These are phyloP conservation scores for Austroboletus eburneus DNA, from an alignment of 768 basidiomycete species.

Conservation along the genomic window DNA sequence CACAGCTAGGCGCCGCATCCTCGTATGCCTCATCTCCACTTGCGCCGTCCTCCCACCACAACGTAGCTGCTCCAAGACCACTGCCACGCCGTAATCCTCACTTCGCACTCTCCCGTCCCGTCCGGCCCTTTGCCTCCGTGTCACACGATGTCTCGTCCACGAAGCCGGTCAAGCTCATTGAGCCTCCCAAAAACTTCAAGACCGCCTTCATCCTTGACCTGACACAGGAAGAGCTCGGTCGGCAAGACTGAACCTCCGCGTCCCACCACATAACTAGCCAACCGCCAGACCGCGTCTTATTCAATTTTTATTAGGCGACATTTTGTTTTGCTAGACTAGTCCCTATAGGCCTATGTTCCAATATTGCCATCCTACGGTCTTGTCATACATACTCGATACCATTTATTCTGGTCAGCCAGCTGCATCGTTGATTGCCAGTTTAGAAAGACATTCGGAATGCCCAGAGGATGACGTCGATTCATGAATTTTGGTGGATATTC, in stretches of 20 bases:
- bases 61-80: constrained; percentile 30
- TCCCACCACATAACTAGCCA: too few relatives aligned
- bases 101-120: constrained; percentile 70
- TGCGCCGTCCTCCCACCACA: constrained; percentile 38
- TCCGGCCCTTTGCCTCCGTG: constrained; percentile 74
- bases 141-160: constrained; percentile 30
- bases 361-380: too few relatives aligned
- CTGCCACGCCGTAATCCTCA: constrained; percentile 42
- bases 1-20: constrained; percentile 21
- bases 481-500: too few relatives aligned
- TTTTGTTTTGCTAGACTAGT: constrained; percentile 17
- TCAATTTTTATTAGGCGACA: constrained; percentile 19
- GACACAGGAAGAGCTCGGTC: constrained; percentile 78
- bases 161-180: constrained; percentile 69
- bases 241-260: constrained; percentile 50
- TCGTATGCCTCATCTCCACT: constrained; percentile 63
- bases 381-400: too few relatives aligned
- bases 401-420: too few relatives aligned
- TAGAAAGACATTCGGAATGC: too few relatives aligned
- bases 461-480: too few relatives aligned
- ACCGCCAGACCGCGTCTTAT: too few relatives aligned
- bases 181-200: constrained; percentile 70
- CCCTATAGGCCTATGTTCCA: constrained; percentile 14
- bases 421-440: too few relatives aligned
- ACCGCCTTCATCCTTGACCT: constrained; percentile 72